Base-by-base conservation (phyloP, 1,284 basidiomycete species). In the Trichosporon sp. region DNA sequence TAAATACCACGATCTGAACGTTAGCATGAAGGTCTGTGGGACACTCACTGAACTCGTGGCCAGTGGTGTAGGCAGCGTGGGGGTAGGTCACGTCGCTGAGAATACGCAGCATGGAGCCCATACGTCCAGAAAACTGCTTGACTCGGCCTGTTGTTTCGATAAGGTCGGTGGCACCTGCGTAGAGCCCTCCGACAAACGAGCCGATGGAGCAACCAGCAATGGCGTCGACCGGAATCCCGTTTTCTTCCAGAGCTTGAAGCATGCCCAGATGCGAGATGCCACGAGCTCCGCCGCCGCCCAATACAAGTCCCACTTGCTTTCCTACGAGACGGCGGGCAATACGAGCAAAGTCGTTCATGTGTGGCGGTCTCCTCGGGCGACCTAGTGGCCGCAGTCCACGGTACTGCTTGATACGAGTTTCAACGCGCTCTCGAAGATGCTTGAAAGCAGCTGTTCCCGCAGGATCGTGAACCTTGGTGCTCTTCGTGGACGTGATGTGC, bases 41-140 rank as follows among this genome's bases (percentile, higher is more conserved):
- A 14, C 10, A 79, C 81, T 80, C 67, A 83, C 81, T 84, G 83
- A 96, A 96, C 84, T 96, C 94, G 78, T 96, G 94, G 4, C 94
- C 96, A 32, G 97, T 99, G 0, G 96, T 99, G 84, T 99, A 99
- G 2, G 96, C 95, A 56, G 97, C 94, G 35, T 97, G 90, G 0
- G 96, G 97, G 83, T 98, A 99, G 6, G 96, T 99, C 67, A 98
- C 90, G 84, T 98, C 96, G 8, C 93, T 96, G 67, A 98, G 85
- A 68, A 98, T 91, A 65, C 96, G 88, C 94, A 95, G 98, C 73
- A 98, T 90, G 74, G 94, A 96, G 4, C 92, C 90, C 94, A 98
- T 96, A 70, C 88, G 87, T 1, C 92, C 91, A 71, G 93, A 91
- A 83, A 98, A 82, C 74, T 84, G 83, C 74, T 84, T 84, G 8